phyloP scores from a whole-genome alignment of 208 protist genomes.

The Crithidia thermophila region DNA sequence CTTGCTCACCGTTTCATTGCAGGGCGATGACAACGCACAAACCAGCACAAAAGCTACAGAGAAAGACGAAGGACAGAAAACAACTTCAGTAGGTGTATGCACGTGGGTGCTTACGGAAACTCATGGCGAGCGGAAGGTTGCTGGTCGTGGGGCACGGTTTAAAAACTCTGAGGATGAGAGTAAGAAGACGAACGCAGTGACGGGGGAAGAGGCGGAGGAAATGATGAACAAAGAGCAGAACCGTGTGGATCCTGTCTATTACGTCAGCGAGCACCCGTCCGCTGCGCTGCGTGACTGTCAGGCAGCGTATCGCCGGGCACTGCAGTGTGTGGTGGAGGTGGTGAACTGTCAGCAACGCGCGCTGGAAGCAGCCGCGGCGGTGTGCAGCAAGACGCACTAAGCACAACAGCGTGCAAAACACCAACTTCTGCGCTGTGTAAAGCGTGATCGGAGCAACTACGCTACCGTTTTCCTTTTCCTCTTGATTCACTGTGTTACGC shows the following conservation, averaged over 20 bases:
- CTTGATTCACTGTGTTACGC: too few species aligned
- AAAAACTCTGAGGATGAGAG: neutral
- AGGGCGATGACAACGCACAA: too few species aligned
- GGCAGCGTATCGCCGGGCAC: constrained; percentile 39
- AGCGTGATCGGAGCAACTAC: too few species aligned
- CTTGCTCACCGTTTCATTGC: constrained; percentile 25
- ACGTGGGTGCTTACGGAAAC: constrained; percentile 2
- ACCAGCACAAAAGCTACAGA: neutral
- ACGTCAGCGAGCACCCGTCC: constrained; percentile 45
- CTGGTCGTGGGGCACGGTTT: neutral
- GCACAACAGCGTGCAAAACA: neutral
- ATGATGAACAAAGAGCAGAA: neutral
- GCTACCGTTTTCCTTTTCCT: too few species aligned
- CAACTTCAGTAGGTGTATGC: neutral
- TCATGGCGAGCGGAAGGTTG: neutral
- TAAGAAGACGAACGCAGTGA: too few species aligned
- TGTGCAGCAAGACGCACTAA: too few species aligned
- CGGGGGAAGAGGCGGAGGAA: neutral
- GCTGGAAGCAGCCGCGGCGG: constrained; percentile 23
- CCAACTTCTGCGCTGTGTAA: too few species aligned
- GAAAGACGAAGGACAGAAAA: neutral
- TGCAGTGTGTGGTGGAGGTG: constrained; percentile 40
- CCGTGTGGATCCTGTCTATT: constrained; percentile 40
- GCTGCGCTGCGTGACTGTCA: constrained; percentile 50
- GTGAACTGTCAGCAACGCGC: constrained; percentile 52